A percentile compares a stretch with the other conserved stretches of the same genome.
Conservation (phyloP, 257 asterid genomes). For the Gardenia jasminoides region DNA sequence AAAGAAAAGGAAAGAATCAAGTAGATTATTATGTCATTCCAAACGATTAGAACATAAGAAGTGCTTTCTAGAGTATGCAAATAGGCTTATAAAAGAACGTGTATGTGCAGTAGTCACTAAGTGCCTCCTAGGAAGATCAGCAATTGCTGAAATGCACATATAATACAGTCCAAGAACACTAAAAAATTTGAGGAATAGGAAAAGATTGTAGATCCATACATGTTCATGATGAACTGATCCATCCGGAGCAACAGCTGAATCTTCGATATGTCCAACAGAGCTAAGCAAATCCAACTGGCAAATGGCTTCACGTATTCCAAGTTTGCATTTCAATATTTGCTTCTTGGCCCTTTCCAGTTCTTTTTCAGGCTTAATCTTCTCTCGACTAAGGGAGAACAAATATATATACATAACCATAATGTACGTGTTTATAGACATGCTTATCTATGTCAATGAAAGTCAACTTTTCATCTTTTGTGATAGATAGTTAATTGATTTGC, state of each 20-base stretch:
- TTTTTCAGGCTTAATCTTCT: constrained; percentile 85
- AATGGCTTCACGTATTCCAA: constrained; percentile 93
- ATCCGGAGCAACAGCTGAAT: constrained; percentile 71
- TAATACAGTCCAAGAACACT: background rate
- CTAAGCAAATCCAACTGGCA: constrained; percentile 78
- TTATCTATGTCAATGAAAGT: background rate
- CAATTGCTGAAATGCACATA: background rate
- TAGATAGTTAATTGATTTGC: too few relatives aligned
- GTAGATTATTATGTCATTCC: background rate
- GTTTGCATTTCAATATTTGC: constrained; percentile 84
- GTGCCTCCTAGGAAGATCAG: background rate
- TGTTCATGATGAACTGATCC: constrained; percentile 93
- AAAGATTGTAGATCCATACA: constrained; percentile 41
- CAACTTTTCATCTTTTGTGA: too few relatives aligned
- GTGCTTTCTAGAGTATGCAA: background rate
- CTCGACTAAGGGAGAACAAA: constrained; percentile 61
- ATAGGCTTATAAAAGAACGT: background rate
- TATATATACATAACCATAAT: background rate
- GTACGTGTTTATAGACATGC: too few relatives aligned
- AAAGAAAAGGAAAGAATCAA: too few relatives aligned
- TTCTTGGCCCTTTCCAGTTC: constrained; percentile 82
- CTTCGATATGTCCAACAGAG: constrained; percentile 67
- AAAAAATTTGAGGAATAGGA: background rate
- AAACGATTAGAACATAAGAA: constrained; percentile 1
- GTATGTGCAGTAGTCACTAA: background rate